phyloP scores from a whole-genome alignment of 352 stramenopile species.

The Pythium insidiosum region DNA sequence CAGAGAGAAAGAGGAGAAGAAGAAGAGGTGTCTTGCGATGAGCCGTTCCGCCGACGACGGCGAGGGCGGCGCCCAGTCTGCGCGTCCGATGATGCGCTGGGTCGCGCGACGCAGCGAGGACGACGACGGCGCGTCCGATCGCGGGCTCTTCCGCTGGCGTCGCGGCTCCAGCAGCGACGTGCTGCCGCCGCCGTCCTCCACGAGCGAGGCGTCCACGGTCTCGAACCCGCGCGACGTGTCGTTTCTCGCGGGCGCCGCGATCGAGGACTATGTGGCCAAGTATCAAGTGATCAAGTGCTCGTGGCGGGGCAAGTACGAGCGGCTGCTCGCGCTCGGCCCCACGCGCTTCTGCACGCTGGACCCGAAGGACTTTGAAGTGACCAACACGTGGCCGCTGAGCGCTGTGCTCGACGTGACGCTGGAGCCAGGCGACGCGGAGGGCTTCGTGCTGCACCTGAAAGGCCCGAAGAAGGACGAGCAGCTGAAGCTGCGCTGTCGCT shows the following conservation, averaged over 20 bases:
- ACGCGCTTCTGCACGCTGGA: slow-evolving; percentile 84
- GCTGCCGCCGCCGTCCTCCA: not conserved
- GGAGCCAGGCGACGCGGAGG: slow-evolving; percentile 44
- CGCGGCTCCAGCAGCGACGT: slow-evolving; percentile 1
- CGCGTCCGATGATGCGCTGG: too few relatives aligned
- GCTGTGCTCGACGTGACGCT: slow-evolving; percentile 45
- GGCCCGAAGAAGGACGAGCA: slow-evolving; percentile 81
- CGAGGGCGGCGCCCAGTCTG: too few relatives aligned
- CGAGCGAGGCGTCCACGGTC: slow-evolving; percentile 1
- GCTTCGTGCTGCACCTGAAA: slow-evolving; percentile 58
- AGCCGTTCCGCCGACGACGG: too few relatives aligned
- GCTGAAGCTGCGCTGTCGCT: slow-evolving; percentile 71
- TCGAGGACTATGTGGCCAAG: slow-evolving; percentile 79
- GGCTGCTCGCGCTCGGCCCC: slow-evolving; percentile 70
- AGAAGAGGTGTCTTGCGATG: too few relatives aligned
- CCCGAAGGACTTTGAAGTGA: slow-evolving; percentile 81
- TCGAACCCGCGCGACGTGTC: not conserved
- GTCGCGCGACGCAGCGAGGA: slow-evolving; percentile 5
- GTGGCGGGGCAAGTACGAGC: slow-evolving; percentile 84
- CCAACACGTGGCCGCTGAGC: slow-evolving; percentile 76
- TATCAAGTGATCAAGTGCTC: slow-evolving; percentile 82
- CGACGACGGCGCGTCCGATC: not conserved
- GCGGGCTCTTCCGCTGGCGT: not conserved
- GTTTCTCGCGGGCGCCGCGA: slow-evolving; percentile 12
- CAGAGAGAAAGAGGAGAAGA: too few relatives aligned